phyloP scores from a whole-genome alignment of 805 yeast genomes.

The Wickerhamiella azyma region DNA sequence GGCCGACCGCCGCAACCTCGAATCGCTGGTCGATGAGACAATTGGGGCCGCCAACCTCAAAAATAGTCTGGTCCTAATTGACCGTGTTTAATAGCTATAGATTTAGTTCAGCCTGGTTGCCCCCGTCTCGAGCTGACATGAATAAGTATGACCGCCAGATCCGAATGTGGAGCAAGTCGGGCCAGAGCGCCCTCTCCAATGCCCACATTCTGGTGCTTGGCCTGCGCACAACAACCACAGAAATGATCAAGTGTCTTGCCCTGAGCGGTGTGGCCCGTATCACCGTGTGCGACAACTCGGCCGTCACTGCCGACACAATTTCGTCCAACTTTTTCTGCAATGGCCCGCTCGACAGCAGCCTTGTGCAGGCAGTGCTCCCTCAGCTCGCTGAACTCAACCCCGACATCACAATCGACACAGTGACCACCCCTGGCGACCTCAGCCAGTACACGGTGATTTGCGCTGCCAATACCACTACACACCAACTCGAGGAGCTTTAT shows the following conservation, averaged over 20 bases:
- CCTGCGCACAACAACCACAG: conserved; percentile 37
- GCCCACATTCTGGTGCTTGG: conserved; percentile 51
- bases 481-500: not conserved
- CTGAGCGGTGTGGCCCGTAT: conserved; percentile 78
- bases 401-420: conserved; percentile 10
- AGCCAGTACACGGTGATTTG: not conserved
- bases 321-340: conserved; percentile 63
- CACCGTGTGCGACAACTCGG: conserved; percentile 49
- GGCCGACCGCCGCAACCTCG: conserved; percentile 45
- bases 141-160: conserved; percentile 65
- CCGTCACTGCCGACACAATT: conserved; percentile 46
- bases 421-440: not conserved
- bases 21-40: conserved; percentile 38
- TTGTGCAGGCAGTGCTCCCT: conserved; percentile 28
- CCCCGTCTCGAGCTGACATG: not conserved
- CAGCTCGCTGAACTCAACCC: conserved; percentile 45
- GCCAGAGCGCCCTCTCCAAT: conserved; percentile 49
- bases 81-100: conserved; percentile 30
- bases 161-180: conserved; percentile 73
- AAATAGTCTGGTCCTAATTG: conserved; percentile 70
- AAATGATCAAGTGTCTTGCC: conserved; percentile 68
- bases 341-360: conserved; percentile 37
- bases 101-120: not conserved
- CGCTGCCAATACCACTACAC: not conserved
- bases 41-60: conserved; percentile 64